A percentile compares a stretch with the other conserved stretches of the same genome.
Conservation (phyloP, 257 asterid species). For the Salvia miltiorrhiza region DNA sequence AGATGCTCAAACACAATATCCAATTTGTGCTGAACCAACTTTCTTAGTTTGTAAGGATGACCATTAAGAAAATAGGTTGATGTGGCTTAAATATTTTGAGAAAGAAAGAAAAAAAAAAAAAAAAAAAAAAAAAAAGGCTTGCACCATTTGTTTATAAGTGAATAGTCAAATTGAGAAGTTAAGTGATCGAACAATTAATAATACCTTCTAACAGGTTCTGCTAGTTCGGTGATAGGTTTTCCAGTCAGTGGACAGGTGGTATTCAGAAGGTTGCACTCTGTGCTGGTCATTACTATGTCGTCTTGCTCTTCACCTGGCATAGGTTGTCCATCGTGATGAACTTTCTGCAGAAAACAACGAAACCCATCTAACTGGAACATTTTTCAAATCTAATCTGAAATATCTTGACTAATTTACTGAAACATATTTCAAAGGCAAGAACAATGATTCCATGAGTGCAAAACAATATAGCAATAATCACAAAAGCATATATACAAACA, state of each 20-base stretch:
- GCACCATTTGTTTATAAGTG: not conserved
- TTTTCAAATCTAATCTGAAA: not conserved
- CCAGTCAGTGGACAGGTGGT: conserved; percentile 71
- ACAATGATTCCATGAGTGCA: conserved; percentile 1
- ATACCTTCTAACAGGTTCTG: conserved; percentile 84
- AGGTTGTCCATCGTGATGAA: conserved; percentile 87
- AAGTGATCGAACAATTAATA: not conserved
- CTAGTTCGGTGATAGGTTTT: conserved; percentile 74
- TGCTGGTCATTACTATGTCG: conserved; percentile 88
- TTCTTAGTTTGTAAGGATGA: not conserved
- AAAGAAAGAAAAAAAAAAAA: too few species aligned
- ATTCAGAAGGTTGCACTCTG: conserved; percentile 64
- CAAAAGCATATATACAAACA: not conserved
- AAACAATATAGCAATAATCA: not conserved
- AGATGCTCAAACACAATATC: not conserved
- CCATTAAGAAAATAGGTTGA: not conserved
- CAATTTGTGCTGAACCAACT: not conserved
- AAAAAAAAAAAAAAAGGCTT: not conserved
- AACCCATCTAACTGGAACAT: not conserved
- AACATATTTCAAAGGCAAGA: not conserved
- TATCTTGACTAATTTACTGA: not conserved
- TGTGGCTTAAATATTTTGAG: not conserved
- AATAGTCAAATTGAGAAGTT: conserved; percentile 7
- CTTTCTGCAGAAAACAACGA: conserved; percentile 54
- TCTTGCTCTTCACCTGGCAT: conserved; percentile 99